Evolutionary conservation across 352 stramenopile genomes (phyloP), one percentile per base, ranked within the genome.

Genomic region (Phytophthora tubulina): DNA sequence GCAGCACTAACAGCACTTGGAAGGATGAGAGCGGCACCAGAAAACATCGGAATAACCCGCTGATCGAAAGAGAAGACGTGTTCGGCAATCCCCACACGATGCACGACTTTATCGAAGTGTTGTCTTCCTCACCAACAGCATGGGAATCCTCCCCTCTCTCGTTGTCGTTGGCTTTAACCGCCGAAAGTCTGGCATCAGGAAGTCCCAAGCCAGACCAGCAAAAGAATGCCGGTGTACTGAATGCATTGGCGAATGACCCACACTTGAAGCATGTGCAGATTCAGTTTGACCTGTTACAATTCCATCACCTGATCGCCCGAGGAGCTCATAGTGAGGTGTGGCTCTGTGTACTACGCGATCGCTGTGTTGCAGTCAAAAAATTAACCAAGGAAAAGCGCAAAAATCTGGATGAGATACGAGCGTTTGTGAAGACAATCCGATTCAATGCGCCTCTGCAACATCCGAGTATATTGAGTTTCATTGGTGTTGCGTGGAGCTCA

Each of bases 401-500:
- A 63, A 67, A 65, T 46, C 46, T 76, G 32, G 53, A 62, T 3
- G 68, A 68, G 7, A 46, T 84, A 6, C 71, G 82, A 27, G 51
- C 51, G 5, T 85, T 87, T 35, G 53, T 80, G n/a, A 52, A 67
- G 30, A 68, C 78, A 32, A 87, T 87, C 49, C 45, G 58, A 31
- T 52, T 85, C 9, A 63, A 45, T 27, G 79, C 79, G 6, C 35
- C 63, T 3, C 53, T 89, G 30, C 54, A 70, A 27, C 81, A 89
- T 41, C 64, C 71, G 11, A 78, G 81, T 61, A 75, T 89, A 7
- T 55, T 79, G 8, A 31, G n/a, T 10, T 88, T 84, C 21, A 39
- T 85, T n/a, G 81, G 81, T 33, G 69, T 86, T 17, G 56, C 73
- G 1, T 86, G 79, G 72, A 85, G 51, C 4, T 76, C 79, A 38